Evolutionary conservation across 2,329 filamentous ascomycete genomes (phyloP).

Genomic region (Sordariomycetes sp.): DNA sequence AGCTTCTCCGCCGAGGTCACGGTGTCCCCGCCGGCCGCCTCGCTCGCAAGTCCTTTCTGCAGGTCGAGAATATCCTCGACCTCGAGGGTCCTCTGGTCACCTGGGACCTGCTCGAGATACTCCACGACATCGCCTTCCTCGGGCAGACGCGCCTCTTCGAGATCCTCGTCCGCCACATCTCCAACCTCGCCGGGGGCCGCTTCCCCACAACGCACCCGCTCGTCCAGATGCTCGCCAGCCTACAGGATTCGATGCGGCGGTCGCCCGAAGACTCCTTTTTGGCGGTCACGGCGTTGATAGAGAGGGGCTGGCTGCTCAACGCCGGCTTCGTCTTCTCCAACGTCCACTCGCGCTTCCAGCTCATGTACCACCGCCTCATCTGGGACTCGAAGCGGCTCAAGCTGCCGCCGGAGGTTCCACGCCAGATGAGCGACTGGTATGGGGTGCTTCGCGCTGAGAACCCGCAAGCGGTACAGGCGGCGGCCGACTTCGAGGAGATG

Average conservation of each 20-base stretch:
- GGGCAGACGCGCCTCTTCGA: conserved; percentile 6
- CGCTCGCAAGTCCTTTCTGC: conserved; percentile 13
- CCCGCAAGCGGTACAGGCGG: background rate
- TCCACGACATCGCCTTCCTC: conserved; percentile 6
- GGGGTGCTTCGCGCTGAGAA: background rate
- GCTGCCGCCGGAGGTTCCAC: conserved; percentile 2
- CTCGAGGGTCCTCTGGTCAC: conserved; percentile 8
- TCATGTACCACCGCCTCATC: conserved; percentile 9
- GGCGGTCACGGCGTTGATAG: background rate
- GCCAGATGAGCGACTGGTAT: conserved; percentile 4
- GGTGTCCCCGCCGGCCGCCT: conserved; percentile 10
- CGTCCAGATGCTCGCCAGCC: background rate
- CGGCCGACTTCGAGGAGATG: background rate
- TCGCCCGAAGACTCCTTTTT: background rate
- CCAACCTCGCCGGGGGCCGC: conserved; percentile 4
- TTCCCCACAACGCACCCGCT: background rate
- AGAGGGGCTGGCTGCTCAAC: conserved; percentile 11
- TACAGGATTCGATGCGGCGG: background rate
- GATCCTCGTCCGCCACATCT: conserved; percentile 8
- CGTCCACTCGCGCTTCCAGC: conserved; percentile 6
- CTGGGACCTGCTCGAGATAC: conserved; percentile 9
- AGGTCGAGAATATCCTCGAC: conserved; percentile 9
- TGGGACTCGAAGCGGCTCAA: conserved; percentile 9
- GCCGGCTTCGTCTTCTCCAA: conserved; percentile 8
- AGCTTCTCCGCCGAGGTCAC: conserved; percentile 8